phyloP scores from a whole-genome alignment of 768 basidiomycete species.

The Amanita subjunquillea region DNA sequence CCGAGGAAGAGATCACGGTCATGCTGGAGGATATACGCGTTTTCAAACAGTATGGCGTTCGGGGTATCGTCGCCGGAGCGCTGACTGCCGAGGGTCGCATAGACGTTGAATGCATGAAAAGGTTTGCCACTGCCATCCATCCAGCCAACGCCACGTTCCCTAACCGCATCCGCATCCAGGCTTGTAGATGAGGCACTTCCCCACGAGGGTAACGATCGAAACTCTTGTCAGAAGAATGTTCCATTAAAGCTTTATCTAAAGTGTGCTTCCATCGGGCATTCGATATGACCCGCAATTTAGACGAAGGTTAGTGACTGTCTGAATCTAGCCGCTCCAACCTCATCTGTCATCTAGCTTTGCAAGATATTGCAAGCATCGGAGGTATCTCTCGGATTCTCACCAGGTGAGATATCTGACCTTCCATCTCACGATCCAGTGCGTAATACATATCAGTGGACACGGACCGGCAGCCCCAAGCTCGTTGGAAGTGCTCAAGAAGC shows the following conservation, averaged over 20 bases:
- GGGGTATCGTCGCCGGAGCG: slow-evolving; percentile 60
- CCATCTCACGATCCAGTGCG: background rate
- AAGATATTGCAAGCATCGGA: slow-evolving; percentile 40
- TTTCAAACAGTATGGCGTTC: slow-evolving; percentile 47
- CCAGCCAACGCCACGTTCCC: background rate
- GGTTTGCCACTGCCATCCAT: slow-evolving; percentile 26
- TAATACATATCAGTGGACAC: slow-evolving; percentile 36
- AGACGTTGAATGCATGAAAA: slow-evolving; percentile 47
- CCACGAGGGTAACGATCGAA: slow-evolving; percentile 41
- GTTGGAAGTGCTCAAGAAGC: slow-evolving; percentile 26
- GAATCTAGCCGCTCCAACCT: background rate
- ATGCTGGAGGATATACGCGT: slow-evolving; percentile 65
- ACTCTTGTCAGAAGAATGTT: background rate
- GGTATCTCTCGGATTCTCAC: slow-evolving; percentile 73
- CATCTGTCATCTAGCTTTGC: slow-evolving; percentile 23
- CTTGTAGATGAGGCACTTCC: slow-evolving; percentile 49
- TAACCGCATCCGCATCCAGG: slow-evolving; percentile 19
- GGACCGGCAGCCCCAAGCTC: slow-evolving; percentile 30
- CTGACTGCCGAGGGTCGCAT: slow-evolving; percentile 47
- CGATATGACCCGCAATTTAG: slow-evolving; percentile 53
- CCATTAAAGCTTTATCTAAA: slow-evolving; percentile 14
- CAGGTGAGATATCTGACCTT: slow-evolving; percentile 35
- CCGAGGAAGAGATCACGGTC: slow-evolving; percentile 50
- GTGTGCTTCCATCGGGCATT: slow-evolving; percentile 77
- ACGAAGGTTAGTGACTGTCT: slow-evolving; percentile 31